Evolutionary conservation across 179 eudicot species (phyloP).

Genomic region (Heliamphora pulchella): DNA sequence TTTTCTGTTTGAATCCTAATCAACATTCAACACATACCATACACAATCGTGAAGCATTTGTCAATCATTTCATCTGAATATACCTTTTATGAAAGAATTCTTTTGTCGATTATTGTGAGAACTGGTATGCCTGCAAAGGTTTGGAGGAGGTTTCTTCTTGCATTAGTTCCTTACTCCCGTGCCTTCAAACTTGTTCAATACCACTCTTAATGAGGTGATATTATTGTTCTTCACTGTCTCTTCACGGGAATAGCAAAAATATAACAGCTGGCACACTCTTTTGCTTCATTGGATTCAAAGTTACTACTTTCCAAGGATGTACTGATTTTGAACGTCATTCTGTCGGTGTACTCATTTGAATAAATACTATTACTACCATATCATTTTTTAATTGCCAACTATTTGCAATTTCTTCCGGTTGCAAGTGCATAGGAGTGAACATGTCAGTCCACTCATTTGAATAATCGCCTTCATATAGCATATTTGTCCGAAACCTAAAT

Average conservation of each 20-base stretch:
- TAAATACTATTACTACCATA: too few species aligned
- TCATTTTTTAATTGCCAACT: too few species aligned
- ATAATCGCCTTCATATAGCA: background rate
- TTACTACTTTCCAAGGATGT: background rate
- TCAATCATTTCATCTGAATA: background rate
- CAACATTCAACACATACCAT: background rate
- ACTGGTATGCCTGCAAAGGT: background rate
- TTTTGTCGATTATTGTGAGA: background rate
- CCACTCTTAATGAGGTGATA: slow-evolving; percentile 1
- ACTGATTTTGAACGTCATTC: background rate
- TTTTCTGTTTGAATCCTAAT: background rate
- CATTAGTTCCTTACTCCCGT: background rate
- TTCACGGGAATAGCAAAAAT: background rate
- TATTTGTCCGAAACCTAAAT: slow-evolving; percentile 4
- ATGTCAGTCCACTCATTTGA: background rate
- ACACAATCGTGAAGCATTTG: background rate
- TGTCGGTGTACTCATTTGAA: background rate
- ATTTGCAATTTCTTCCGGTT: too few species aligned
- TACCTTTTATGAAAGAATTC: background rate
- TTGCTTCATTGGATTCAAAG: background rate
- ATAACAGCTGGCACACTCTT: background rate
- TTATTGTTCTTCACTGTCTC: background rate
- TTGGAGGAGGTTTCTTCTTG: background rate
- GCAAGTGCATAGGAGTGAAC: too few species aligned
- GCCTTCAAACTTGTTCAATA: background rate